Base-by-base conservation (phyloP, 2,329 filamentous ascomycete species). In the Sporothrix humicola region DNA sequence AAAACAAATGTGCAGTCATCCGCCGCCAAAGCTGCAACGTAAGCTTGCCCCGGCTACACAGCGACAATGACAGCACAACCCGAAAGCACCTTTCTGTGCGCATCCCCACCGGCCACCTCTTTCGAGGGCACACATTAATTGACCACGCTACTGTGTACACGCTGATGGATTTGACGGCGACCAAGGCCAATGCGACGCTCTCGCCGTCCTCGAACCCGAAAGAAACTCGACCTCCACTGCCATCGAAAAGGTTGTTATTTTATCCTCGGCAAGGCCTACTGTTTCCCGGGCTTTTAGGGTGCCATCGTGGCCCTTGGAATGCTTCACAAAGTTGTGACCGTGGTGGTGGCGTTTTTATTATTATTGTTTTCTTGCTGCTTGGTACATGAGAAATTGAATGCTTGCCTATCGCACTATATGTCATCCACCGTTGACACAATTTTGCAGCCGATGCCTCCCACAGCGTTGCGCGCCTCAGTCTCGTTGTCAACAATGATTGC, bases 1-100 rank as follows among this genome's bases (percentile, higher is more conserved):
- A 5, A 5, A 37, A 7, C 31, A 37, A 52, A n/a, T 3, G 13
- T 26, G 26, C 23, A 31, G 23, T 50, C 17, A 50, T 68, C 48
- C 65, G 65, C 65, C 44, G 23, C 23, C 13, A 37, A 37, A 68
- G 44, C 65, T 66, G 42, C 42, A 46, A 48, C 42, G 61, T 66
- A 66, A 66, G 61, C 61, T 26, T 3, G 23, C 23, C 23, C 23
- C 23, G 23, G 3, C 23, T 26, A 26, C 23, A 26, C 23, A 26
- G 3, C 23, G 23, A 26, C 23, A 26, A 26, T 3, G 23, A 26
- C 23, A 26, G 23, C 23, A 26, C 23, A 26, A 26, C 23, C 23
- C 23, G 23, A 26, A 1, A 1, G 23, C 23, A 26, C 23, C 23
- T 26, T 26, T 26, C 3, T 26, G 23, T 26, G 23, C 1, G 23